These are phyloP conservation scores for Phenoliferia sp. DNA, from an alignment of 1,284 basidiomycete species.

Conservation along the genomic window DNA sequence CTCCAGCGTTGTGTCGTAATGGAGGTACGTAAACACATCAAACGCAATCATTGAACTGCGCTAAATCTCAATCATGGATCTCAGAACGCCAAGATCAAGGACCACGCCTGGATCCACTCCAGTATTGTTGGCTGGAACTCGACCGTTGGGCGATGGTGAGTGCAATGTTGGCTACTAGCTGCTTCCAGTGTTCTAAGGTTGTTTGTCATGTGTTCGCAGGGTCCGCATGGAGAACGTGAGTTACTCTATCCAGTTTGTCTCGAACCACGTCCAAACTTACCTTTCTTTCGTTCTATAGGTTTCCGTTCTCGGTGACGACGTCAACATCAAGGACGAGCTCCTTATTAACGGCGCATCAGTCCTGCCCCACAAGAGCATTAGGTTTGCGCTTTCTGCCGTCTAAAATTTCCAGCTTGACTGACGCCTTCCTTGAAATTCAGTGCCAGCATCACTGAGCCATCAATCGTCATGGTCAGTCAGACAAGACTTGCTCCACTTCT, in stretches of 20 bases:
- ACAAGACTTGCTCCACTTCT: not conserved
- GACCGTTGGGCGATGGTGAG: conserved; percentile 51
- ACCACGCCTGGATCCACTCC: conserved; percentile 51
- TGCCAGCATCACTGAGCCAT: conserved; percentile 3
- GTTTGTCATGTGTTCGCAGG: not conserved
- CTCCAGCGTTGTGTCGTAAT: conserved; percentile 53
- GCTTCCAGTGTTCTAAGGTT: not conserved
- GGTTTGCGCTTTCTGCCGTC: conserved; percentile 17
- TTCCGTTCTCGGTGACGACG: conserved; percentile 50
- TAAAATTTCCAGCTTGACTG: not conserved
- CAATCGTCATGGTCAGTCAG: not conserved
- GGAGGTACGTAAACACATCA: conserved; percentile 29
- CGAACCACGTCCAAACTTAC: not conserved
- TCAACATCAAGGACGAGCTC: conserved; percentile 52
- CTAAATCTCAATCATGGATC: too few species aligned
- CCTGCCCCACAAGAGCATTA: conserved; percentile 47
- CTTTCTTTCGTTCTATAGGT: not conserved
- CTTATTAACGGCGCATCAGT: conserved; percentile 51
- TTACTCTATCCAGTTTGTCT: not conserved
- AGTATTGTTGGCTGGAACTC: conserved; percentile 53
- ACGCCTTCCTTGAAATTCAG: not conserved
- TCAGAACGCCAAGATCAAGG: conserved; percentile 45
- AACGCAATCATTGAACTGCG: not conserved
- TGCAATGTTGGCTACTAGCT: not conserved
- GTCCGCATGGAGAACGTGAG: conserved; percentile 7